Evolutionary conservation across 495 filamentous ascomycete genomes (phyloP).

Genomic region (Penicillium diatomitis): DNA sequence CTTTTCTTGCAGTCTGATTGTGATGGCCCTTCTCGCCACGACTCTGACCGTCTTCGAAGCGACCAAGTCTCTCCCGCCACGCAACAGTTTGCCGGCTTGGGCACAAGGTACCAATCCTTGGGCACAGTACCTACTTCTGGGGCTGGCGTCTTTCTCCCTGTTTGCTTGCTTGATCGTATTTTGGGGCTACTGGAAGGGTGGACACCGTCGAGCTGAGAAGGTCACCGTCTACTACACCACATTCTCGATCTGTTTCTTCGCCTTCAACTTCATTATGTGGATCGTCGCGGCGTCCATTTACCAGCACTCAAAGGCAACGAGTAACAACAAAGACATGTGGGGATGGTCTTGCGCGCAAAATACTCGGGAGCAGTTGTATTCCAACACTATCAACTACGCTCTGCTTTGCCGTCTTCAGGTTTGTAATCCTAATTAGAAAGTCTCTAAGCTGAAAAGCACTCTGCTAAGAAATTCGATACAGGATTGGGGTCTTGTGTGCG

Average conservation of each 20-base stretch:
- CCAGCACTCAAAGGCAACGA: conserved; percentile 62
- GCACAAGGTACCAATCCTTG: conserved; percentile 67
- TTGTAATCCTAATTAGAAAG: conserved; percentile 17
- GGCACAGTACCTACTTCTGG: conserved; percentile 79
- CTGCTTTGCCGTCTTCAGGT: conserved; percentile 94
- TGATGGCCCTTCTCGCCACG: conserved; percentile 75
- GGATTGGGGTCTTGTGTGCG: conserved; percentile 95
- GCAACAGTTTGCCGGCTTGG: conserved; percentile 79
- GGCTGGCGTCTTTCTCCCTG: conserved; percentile 71
- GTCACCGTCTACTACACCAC: conserved; percentile 86
- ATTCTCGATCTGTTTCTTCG: conserved; percentile 87
- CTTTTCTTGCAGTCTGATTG: conserved; percentile 93
- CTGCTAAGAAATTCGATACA: conserved; percentile 19
- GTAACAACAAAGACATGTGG: conserved; percentile 81
- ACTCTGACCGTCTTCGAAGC: conserved; percentile 86
- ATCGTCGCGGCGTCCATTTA: conserved; percentile 76
- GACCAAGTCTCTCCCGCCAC: conserved; percentile 59
- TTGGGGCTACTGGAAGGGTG: conserved; percentile 78
- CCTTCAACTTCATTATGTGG: conserved; percentile 92
- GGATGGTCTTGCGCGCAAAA: conserved; percentile 94
- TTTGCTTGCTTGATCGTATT: conserved; percentile 71
- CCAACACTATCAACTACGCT: conserved; percentile 71
- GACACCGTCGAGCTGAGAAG: conserved; percentile 84
- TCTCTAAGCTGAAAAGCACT: not conserved
- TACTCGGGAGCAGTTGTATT: conserved; percentile 62